Percentiles rank a stretch among this genome's conserved stretches.
Conservation (phyloP, 768 basidiomycete genomes). For the Termitomyces sp. region DNA sequence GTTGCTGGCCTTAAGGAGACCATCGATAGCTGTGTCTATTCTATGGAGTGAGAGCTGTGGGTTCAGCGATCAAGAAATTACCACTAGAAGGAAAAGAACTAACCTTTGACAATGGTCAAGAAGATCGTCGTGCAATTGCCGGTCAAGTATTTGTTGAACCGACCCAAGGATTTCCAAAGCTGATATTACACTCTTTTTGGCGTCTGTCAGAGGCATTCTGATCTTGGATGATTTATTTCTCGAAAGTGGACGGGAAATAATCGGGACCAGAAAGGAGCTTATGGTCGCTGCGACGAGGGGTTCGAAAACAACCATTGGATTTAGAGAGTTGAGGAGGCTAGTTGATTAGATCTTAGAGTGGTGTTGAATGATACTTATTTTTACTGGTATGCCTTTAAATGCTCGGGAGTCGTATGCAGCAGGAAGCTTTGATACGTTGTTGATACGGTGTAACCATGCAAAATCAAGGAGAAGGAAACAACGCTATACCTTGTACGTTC, state of each 20-base stretch:
- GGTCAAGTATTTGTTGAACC: background rate
- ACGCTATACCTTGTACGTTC: too few species aligned
- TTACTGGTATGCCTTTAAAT: background rate
- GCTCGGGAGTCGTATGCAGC: background rate
- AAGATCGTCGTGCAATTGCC: background rate
- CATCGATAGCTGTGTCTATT: background rate
- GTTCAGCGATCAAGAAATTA: background rate
- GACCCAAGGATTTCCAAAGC: background rate
- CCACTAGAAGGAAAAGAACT: too few species aligned
- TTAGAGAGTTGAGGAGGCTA: background rate
- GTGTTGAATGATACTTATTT: background rate
- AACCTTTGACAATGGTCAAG: background rate
- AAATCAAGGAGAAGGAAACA: background rate
- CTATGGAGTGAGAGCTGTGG: background rate
- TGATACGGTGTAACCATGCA: background rate
- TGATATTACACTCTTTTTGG: background rate
- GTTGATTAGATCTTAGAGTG: too few species aligned
- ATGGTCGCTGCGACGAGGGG: background rate
- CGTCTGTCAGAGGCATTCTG: background rate
- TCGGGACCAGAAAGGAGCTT: background rate
- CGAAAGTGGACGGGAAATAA: background rate
- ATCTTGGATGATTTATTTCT: constrained; percentile 2
- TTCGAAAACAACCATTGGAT: background rate
- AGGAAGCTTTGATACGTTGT: background rate
- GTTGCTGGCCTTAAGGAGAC: background rate